Base-by-base conservation (phyloP, 805 yeast genomes). In the Kuraishia floccosa region DNA sequence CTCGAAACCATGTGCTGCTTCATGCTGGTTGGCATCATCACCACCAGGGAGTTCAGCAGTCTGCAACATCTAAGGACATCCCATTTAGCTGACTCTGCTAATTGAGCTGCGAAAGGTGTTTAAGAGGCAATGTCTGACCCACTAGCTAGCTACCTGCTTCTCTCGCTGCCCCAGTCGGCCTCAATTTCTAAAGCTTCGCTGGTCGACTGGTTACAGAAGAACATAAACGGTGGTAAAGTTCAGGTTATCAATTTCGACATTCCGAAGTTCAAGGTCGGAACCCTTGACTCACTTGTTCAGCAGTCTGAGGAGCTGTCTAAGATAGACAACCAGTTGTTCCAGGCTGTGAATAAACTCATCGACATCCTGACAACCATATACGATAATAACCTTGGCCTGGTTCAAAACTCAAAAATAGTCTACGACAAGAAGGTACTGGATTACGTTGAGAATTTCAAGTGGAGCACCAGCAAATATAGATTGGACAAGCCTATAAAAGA, bases 211-310 rank as follows among this genome's bases (percentile, higher is more conserved):
- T 55, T 83, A 36, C 72, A 75, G 40, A 53, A 64, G 31, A 52
- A 59, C 19, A 57, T 79, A 36, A 56, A 68, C 37, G 70, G 64
- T 15, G 87, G 86, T 14, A 66, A 61, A 41, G 65, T 69, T 25
- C 75, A 71, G 30, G 62, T 83, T 21, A 53, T 64, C 32, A 59
- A 66, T 34, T 70, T 81, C 35, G 60, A 63, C 22, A 63, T 86
- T 31, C 97, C 97, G 6, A 74, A 67, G 38, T 89, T 91, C 57
- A 89, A 91, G 54, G 84, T 91, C 39, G 96, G 96, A 18, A 87
- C 97, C 9, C 68, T 91, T 49, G 99, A 91, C 56, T 78, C 86
- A 19, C 67, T 91, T 37, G 93, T 91, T 33, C 76, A 80, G 44
- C 87, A 87, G 56, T 75, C 87, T 52, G 98, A 91, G 47, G 97